Conservation (phyloP, 2,329 filamentous ascomycete genomes). For the Aspergillus fructus region DNA sequence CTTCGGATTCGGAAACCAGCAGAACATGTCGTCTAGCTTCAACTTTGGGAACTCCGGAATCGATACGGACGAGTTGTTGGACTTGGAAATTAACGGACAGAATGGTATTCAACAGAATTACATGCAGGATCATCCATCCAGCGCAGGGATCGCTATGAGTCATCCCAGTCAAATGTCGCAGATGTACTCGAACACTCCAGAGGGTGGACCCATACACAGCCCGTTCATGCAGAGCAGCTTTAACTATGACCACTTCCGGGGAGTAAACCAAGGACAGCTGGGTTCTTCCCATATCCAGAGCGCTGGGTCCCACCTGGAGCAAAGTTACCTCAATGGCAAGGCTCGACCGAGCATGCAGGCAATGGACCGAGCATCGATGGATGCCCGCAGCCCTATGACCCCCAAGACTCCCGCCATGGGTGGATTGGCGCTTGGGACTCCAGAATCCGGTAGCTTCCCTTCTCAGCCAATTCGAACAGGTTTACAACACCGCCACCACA, state of each 20-base stretch:
- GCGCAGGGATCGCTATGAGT: slow-evolving; percentile 56
- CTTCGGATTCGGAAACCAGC: slow-evolving; percentile 61
- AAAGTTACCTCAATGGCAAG: slow-evolving; percentile 61
- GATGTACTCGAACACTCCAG: slow-evolving; percentile 86
- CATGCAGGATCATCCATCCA: slow-evolving; percentile 54
- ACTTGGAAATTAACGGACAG: slow-evolving; percentile 51
- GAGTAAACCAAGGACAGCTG: slow-evolving; percentile 54
- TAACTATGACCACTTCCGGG: slow-evolving; percentile 73
- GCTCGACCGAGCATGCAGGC: slow-evolving; percentile 60
- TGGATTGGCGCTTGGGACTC: slow-evolving; percentile 68
- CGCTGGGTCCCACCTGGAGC: slow-evolving; percentile 47
- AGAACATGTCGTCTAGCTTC: slow-evolving; percentile 69
- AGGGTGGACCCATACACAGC: slow-evolving; percentile 87
- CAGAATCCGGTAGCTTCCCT: slow-evolving; percentile 70
- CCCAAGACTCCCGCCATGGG: slow-evolving; percentile 79
- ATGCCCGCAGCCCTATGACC: slow-evolving; percentile 76
- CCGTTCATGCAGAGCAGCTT: slow-evolving; percentile 76
- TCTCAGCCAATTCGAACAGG: slow-evolving; percentile 74
- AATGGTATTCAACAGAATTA: slow-evolving; percentile 40
- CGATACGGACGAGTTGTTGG: slow-evolving; percentile 83
- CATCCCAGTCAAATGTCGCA: slow-evolving; percentile 68
- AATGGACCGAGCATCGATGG: slow-evolving; percentile 72
- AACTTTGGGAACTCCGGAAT: slow-evolving; percentile 76
- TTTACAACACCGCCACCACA: slow-evolving; percentile 66
- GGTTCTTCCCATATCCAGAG: slow-evolving; percentile 36